phyloP scores from a whole-genome alignment of 2,329 filamentous ascomycete species.

The Fusarium nygamai region DNA sequence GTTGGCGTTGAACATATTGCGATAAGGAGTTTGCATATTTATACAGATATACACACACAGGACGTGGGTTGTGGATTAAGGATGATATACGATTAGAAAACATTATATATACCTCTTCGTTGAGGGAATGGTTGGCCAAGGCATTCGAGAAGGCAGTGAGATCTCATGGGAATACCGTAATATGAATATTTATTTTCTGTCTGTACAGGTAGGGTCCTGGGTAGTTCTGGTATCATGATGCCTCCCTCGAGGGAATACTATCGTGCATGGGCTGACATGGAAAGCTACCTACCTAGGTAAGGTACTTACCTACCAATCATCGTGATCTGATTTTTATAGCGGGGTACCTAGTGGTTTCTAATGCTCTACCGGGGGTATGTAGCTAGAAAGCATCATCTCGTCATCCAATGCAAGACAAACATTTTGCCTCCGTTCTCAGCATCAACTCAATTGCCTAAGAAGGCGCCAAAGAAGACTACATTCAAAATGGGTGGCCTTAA shows the following conservation, averaged over 20 bases:
- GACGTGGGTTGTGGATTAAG: constrained; percentile 10
- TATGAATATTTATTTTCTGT: neutral
- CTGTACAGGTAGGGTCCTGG: neutral
- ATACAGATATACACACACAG: constrained; percentile 26
- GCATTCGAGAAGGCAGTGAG: neutral
- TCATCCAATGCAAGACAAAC: constrained; percentile 18
- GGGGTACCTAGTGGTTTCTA: constrained; percentile 18
- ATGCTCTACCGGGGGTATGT: constrained; percentile 38
- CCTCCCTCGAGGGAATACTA: neutral
- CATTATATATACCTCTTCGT: constrained; percentile 19
- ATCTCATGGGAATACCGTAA: neutral
- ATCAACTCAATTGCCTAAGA: constrained; percentile 1
- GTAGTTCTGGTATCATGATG: constrained; percentile 1
- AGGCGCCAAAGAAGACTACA: constrained; percentile 1
- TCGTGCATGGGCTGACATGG: neutral
- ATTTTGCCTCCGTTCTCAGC: constrained; percentile 30
- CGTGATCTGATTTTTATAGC: constrained; percentile 8
- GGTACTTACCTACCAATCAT: constrained; percentile 25
- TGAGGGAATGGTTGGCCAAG: constrained; percentile 13
- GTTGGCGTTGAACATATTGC: constrained; percentile 44
- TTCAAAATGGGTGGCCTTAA: constrained; percentile 79
- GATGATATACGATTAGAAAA: constrained; percentile 23
- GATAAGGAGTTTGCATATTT: constrained; percentile 30
- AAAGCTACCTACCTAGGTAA: neutral
- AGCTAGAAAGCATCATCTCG: constrained; percentile 33